Evolutionary conservation across 768 basidiomycete genomes (phyloP).

Genomic region (Mycena sanguinolenta): DNA sequence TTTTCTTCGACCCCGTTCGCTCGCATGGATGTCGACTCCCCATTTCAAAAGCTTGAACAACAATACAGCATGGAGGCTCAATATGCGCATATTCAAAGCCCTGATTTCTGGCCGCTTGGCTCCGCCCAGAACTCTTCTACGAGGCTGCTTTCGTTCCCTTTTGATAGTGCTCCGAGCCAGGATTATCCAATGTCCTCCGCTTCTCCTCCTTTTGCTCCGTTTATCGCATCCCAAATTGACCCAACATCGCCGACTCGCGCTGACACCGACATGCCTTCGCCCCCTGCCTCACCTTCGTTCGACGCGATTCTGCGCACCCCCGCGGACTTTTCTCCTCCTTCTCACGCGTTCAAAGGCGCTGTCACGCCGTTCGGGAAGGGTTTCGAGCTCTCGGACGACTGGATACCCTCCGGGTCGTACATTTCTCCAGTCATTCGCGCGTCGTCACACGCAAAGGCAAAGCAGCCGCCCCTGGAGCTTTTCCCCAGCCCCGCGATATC

Average conservation of each 20-base stretch:
- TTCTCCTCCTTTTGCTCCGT: conserved; percentile 5
- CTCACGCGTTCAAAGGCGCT: conserved; percentile 4
- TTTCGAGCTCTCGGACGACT: conserved; percentile 29
- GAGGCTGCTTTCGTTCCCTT: not conserved
- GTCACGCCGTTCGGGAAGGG: conserved; percentile 23
- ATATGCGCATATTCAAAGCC: conserved; percentile 22
- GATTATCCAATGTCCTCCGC: not conserved
- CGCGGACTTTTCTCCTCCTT: conserved; percentile 6
- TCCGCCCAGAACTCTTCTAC: conserved; percentile 7
- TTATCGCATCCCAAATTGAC: not conserved
- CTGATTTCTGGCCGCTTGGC: conserved; percentile 8
- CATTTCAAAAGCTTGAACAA: not conserved
- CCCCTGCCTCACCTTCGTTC: not conserved
- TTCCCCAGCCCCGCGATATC: conserved; percentile 24
- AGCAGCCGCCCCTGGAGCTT: conserved; percentile 1
- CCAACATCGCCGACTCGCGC: not conserved
- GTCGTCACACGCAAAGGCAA: not conserved
- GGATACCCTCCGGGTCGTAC: conserved; percentile 29
- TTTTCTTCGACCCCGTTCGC: no score
- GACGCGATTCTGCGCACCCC: conserved; percentile 17
- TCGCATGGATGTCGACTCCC: conserved; percentile 14
- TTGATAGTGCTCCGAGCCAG: not conserved
- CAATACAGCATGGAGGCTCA: conserved; percentile 20
- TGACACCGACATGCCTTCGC: not conserved
- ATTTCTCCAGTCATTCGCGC: conserved; percentile 25